Percentiles rank a stretch among this genome's conserved stretches.
Conservation (phyloP, 768 basidiomycete genomes). For the Russula olivacea region DNA sequence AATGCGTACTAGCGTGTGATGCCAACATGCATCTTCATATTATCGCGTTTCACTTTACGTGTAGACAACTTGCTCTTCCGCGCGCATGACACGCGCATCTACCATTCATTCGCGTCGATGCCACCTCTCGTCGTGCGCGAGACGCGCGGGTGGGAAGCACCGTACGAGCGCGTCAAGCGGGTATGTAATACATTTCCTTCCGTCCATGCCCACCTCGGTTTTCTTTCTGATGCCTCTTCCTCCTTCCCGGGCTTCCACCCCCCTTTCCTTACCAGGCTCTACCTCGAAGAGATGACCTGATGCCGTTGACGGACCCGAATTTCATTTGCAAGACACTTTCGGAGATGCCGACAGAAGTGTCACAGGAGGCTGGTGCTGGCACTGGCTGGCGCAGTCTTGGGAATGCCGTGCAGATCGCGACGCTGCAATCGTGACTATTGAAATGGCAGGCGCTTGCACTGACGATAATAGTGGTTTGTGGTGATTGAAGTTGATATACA, state of each 20-base stretch:
- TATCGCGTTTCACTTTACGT: slow-evolving; percentile 85
- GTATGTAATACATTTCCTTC: slow-evolving; percentile 38
- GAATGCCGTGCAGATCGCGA: slow-evolving; percentile 51
- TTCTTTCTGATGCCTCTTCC: neutral
- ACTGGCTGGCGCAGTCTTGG: slow-evolving; percentile 86
- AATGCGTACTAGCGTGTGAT: slow-evolving; percentile 72
- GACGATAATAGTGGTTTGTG: neutral
- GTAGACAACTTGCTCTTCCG: slow-evolving; percentile 95
- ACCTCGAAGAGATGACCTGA: slow-evolving; percentile 72
- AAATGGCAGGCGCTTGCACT: neutral
- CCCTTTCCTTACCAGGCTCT: slow-evolving; percentile 42
- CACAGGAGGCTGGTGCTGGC: slow-evolving; percentile 57
- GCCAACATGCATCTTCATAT: slow-evolving; percentile 90
- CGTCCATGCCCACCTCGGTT: too few species aligned
- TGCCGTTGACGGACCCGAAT: slow-evolving; percentile 79
- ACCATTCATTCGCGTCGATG: slow-evolving; percentile 66
- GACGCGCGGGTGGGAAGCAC: slow-evolving; percentile 84
- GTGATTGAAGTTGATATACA: too few species aligned
- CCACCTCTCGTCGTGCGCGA: slow-evolving; percentile 71
- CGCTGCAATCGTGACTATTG: slow-evolving; percentile 27
- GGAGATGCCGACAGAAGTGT: slow-evolving; percentile 51
- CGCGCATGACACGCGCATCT: slow-evolving; percentile 81
- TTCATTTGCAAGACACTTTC: slow-evolving; percentile 73
- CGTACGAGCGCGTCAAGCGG: slow-evolving; percentile 72
- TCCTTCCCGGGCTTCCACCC: neutral